A percentile compares a stretch with the other conserved stretches of the same genome.
Evolutionary conservation across 495 filamentous ascomycete species (phyloP).

Genomic region (Neurospora pannonica): DNA sequence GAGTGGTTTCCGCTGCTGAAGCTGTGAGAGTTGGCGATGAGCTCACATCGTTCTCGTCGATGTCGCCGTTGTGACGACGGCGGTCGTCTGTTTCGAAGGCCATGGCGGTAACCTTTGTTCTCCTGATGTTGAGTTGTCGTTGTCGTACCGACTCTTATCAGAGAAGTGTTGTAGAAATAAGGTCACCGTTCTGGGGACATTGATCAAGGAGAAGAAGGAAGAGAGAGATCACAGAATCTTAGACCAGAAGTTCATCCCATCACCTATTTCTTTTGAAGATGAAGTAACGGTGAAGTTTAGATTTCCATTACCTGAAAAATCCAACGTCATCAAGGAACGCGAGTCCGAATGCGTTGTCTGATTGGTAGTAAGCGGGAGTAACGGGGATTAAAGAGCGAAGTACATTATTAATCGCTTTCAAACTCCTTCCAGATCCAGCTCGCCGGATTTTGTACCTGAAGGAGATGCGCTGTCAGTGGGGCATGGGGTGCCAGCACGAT

Average conservation of each 20-base stretch:
- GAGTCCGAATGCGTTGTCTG: neutral
- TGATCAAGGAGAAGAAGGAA: neutral
- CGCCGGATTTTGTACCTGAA: neutral
- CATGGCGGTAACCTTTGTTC: neutral
- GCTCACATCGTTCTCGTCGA: conserved; percentile 3
- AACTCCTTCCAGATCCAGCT: neutral
- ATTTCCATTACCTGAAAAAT: neutral
- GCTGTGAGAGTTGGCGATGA: conserved; percentile 9
- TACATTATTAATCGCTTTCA: neutral
- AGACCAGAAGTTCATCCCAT: neutral
- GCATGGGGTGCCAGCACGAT: neutral
- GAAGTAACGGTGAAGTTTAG: neutral
- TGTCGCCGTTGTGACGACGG: neutral
- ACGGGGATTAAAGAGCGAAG: neutral
- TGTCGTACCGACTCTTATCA: neutral
- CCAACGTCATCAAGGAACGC: neutral
- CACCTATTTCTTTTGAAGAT: neutral
- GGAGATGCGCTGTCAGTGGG: neutral
- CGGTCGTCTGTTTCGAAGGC: neutral
- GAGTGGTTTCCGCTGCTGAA: conserved; percentile 26
- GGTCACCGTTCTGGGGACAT: neutral
- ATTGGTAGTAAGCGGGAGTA: neutral
- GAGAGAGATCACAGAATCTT: neutral
- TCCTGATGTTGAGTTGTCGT: neutral
- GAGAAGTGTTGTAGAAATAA: neutral